These are phyloP conservation scores for Aspergillus carbonarius DNA, from an alignment of 2,329 filamentous ascomycete genomes.

Conservation along the genomic window DNA sequence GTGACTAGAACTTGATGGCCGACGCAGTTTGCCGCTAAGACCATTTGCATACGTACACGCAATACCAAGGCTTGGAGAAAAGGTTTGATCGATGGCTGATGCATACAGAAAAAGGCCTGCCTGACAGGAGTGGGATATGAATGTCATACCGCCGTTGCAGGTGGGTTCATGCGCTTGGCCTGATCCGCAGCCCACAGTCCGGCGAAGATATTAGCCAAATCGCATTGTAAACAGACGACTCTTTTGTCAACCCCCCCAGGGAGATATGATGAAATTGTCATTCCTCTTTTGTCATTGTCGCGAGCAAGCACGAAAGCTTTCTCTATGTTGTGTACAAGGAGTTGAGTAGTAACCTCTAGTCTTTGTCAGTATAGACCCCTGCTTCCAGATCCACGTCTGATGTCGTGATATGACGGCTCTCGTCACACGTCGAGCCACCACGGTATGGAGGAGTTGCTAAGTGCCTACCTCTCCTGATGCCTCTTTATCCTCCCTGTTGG, in stretches of 20 bases:
- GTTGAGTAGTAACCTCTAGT: constrained; percentile 29
- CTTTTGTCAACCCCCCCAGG: constrained; percentile 16
- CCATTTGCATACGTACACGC: neutral
- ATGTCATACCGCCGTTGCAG: neutral
- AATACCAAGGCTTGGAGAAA: neutral
- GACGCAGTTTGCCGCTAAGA: neutral
- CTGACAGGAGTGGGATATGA: neutral
- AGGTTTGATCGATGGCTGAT: neutral
- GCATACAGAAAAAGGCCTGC: too few relatives aligned
- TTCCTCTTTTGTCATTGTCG: constrained; percentile 21
- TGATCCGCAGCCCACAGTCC: neutral
- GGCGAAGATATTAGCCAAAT: constrained; percentile 19
- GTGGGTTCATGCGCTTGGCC: neutral
- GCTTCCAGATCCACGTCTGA: neutral
- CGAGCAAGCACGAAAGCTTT: constrained; percentile 32
- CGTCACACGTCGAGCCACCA: neutral
- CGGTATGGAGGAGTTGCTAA: neutral
- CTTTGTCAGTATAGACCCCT: constrained; percentile 11
- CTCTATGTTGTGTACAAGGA: constrained; percentile 28
- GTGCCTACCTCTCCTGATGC: neutral
- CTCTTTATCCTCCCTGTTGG: neutral
- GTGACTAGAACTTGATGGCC: neutral
- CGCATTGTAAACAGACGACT: constrained; percentile 30
- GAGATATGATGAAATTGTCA: constrained; percentile 22
- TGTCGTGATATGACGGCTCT: too few relatives aligned